These are phyloP conservation scores for Euryodendron excelsum DNA, from an alignment of 148 eudicot genomes.

Conservation along the genomic window DNA sequence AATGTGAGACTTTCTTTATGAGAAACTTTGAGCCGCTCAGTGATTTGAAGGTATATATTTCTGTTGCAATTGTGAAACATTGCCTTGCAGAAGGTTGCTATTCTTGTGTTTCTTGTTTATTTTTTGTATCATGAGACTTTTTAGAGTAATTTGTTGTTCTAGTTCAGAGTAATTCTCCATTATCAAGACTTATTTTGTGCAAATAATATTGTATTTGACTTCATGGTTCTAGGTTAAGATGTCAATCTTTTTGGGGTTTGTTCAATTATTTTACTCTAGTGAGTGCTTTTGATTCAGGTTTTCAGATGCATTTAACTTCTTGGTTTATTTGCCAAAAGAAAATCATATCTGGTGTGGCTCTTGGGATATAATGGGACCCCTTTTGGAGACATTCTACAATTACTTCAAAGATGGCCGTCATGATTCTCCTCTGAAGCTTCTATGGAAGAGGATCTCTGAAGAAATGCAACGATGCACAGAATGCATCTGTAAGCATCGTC, in stretches of 20 bases:
- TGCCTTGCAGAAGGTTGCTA: not conserved
- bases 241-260: not conserved
- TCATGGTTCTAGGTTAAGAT: not conserved
- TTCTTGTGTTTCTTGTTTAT: not conserved
- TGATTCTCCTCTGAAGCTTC: constrained; percentile 78
- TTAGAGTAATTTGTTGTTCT: not conserved
- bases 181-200: not conserved
- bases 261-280: not conserved
- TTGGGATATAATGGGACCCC: constrained; percentile 87
- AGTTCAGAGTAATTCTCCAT: not conserved
- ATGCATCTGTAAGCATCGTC: constrained; percentile 86
- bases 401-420: constrained; percentile 56
- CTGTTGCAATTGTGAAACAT: not conserved
- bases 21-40: not conserved
- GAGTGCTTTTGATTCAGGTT: constrained; percentile 53
- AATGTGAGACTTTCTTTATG: too few species aligned
- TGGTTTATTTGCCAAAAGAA: constrained; percentile 55
- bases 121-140: not conserved
- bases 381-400: constrained; percentile 89
- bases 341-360: constrained; percentile 83
- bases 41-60: not conserved
- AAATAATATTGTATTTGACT: not conserved
- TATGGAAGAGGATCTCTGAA: constrained; percentile 68
- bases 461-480: constrained; percentile 83
- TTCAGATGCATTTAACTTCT: constrained; percentile 76